These are phyloP conservation scores for Pseudonitzschia multiseries DNA, from an alignment of 108 stramenopile genomes.

Conservation along the genomic window DNA sequence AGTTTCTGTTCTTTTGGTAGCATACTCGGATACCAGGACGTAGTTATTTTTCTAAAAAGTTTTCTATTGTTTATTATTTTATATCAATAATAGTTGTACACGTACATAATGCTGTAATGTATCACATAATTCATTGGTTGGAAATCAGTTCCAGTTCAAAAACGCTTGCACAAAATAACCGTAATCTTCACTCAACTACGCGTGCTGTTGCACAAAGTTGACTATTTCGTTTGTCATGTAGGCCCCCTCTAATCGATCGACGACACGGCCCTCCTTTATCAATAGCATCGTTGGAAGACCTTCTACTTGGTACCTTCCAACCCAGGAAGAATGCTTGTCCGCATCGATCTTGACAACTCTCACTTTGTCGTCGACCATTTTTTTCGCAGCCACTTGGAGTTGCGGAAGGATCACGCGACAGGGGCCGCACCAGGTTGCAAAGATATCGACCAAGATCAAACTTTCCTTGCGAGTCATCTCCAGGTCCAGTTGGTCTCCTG, in stretches of 20 bases:
- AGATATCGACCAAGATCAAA: slow-evolving; percentile 83
- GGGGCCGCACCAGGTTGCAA: slow-evolving; percentile 91
- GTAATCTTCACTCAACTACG: neutral
- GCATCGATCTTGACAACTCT: slow-evolving; percentile 83
- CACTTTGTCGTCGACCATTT: slow-evolving; percentile 51
- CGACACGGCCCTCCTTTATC: slow-evolving; percentile 57
- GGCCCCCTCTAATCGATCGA: slow-evolving; percentile 81
- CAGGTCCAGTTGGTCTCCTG: slow-evolving; percentile 46
- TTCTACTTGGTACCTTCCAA: slow-evolving; percentile 48
- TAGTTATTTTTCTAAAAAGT: no score
- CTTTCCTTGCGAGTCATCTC: slow-evolving; percentile 48
- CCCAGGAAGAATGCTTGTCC: slow-evolving; percentile 61
- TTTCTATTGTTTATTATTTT: neutral
- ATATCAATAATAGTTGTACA: neutral
- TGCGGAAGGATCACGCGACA: slow-evolving; percentile 79
- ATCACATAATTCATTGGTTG: neutral
- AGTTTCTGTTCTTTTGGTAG: no score
- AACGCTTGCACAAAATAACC: neutral
- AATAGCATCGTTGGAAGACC: slow-evolving; percentile 63
- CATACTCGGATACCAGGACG: no score
- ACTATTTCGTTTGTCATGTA: slow-evolving; percentile 63
- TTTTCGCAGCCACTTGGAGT: slow-evolving; percentile 61
- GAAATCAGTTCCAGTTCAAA: neutral
- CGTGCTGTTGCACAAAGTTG: slow-evolving; percentile 39
- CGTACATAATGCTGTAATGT: neutral